Base-by-base conservation (phyloP, 495 filamentous ascomycete species). In the Aspergillus mulundensis region DNA sequence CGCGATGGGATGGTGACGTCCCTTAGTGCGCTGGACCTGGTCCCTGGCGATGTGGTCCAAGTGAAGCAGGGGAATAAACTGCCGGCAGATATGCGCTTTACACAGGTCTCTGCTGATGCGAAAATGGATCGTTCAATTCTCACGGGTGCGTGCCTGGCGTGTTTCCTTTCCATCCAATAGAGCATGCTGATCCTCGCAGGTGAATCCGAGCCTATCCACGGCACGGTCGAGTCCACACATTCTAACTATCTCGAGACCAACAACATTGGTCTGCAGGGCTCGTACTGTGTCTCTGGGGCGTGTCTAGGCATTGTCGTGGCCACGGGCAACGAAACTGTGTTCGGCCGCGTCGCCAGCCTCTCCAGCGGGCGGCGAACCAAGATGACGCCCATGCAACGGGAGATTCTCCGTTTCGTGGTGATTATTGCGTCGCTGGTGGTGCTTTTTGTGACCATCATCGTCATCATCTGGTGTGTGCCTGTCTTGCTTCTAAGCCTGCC, bases 241-340 rank as follows among this genome's bases (percentile, higher is more conserved):
- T 70, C 78, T 23, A 89, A 89, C 61, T 89, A 85, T 59, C 82
- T 90, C 25, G 87, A 89, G 61, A 87, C 86, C n/a, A 75, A 76
- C 30, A 84, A 80, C 61, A 85, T 89, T 46, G 86, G 82, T 16
- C 69, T 90, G 16, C 81, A 84, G 64, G 84, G 87, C 11, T 87
- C 83, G 1, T 81, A 86, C 60, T 86, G 83, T 56, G 76, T 83
- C 3, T 80, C 76, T 10, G 87, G 86, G 3, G 81, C 65, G 25
- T 82, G 71, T 20, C 69, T 72, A 2, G 87, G 83, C 3, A 62
- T 89, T 6, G 79, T 85, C 10, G 82, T 89, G 2, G 70, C 70
- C 1, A 83, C 76, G 20, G 84, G 83, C 7, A 77, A 84, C 50
- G 65, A 69, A 0, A 84, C 84, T 0, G 81, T 87, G 23, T 84